Evolutionary conservation across 345 rosid species (phyloP).

Genomic region (Euphorbia peplus): DNA sequence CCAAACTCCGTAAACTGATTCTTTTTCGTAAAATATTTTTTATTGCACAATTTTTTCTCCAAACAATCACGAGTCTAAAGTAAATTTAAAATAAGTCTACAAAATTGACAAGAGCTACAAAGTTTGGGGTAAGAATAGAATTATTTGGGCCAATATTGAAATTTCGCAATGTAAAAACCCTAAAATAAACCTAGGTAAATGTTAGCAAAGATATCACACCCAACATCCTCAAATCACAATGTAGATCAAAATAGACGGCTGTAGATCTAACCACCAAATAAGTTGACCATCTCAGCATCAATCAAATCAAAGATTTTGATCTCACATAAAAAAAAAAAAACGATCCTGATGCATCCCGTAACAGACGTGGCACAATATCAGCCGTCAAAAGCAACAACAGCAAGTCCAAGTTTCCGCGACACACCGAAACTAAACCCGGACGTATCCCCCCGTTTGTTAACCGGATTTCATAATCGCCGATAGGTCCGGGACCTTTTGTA

Average conservation of each 20-base stretch:
- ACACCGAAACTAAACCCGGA: conserved; percentile 70
- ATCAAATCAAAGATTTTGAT: background rate
- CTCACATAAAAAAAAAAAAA: background rate
- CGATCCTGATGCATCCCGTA: too few relatives aligned
- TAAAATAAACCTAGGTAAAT: too few relatives aligned
- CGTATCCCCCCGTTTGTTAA: conserved; percentile 40
- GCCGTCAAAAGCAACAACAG: background rate
- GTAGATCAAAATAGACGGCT: background rate
- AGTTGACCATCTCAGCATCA: background rate
- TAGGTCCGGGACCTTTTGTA: conserved; percentile 56
- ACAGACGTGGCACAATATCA: background rate
- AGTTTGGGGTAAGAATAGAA: too few relatives aligned
- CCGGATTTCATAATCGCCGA: conserved; percentile 70
- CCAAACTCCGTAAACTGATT: too few relatives aligned
- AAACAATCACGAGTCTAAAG: too few relatives aligned
- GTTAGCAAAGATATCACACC: background rate
- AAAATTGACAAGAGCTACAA: too few relatives aligned
- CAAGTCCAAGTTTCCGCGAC: background rate
- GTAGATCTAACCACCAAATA: background rate
- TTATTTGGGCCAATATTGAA: too few relatives aligned
- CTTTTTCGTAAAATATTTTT: too few relatives aligned
- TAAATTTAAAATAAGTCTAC: too few relatives aligned
- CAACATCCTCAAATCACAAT: too few relatives aligned
- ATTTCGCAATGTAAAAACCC: too few relatives aligned
- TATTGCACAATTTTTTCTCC: too few relatives aligned